Evolutionary conservation across 1,284 basidiomycete genomes (phyloP), one percentile per base, ranked within the genome.

Genomic region (Ustilago vetiveriae): DNA sequence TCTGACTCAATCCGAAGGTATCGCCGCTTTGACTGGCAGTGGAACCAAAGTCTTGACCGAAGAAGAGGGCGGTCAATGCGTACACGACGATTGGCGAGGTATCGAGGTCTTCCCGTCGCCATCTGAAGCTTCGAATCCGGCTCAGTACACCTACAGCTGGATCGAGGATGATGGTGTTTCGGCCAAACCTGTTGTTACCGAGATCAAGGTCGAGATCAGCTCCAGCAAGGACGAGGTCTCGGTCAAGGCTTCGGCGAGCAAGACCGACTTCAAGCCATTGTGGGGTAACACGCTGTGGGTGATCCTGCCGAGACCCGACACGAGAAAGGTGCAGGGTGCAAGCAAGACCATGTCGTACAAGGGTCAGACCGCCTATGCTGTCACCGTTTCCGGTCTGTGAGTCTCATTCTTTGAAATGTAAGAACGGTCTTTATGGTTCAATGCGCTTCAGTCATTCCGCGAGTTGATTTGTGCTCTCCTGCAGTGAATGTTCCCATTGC

Each of bases 91-190:
- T 58, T 84, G 78, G 79, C 70, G 84, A 53, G 84, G 83, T 16
- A 72, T 84, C 24, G 75, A 82, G 56, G 75, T 84, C 45, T 84
- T 82, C 77, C 83, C 84, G 13, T 74, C 78, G 14, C 66, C 71
- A 8, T 23, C 52, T n/a, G 43, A 45, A 16, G 45, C 58, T 23
- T 33, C 33, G 16, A 39, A 47, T 23, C 23, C 76, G 49, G 40
- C 45, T 36, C 10, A 50, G 22, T 82, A 81, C 30, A 46, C 54
- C 2, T 82, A 82, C 35, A 54, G 54, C 4, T 84, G 83, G 83
- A 82, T 78, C 23, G 84, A 84, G 50, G 84, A 84, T 55, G 83
- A 84, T 60, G 84, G 83, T 22, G 83, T 83, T 39, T 82, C 82
- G 5, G 72, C 75, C 13, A 47, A 79, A 4, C 82, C 82, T 0